phyloP scores from a whole-genome alignment of 495 filamentous ascomycete species.

The Tuber borchii region DNA sequence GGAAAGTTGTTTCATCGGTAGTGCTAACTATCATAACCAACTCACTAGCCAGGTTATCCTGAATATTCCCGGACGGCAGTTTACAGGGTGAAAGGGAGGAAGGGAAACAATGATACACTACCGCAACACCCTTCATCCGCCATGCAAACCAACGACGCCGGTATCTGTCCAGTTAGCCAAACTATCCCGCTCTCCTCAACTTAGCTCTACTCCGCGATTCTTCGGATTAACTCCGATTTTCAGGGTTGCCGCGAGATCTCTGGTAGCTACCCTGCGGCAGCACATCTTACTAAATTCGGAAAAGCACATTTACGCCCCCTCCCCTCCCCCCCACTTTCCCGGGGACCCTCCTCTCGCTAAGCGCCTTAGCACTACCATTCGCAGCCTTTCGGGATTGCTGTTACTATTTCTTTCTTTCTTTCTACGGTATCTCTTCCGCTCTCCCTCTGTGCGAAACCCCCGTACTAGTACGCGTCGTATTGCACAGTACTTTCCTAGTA shows the following conservation, averaged over 20 bases:
- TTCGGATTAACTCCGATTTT: not conserved
- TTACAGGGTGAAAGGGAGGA: not conserved
- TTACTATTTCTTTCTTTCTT: not conserved
- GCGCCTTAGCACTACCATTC: not conserved
- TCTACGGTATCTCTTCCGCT: not conserved
- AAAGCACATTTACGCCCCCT: not conserved
- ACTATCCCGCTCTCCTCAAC: not conserved
- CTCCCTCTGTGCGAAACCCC: not conserved
- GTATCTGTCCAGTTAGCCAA: not conserved
- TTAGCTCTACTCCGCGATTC: not conserved
- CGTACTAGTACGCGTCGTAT: no score
- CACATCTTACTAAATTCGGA: not conserved
- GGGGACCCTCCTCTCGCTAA: not conserved
- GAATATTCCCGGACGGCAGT: not conserved
- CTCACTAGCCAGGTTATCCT: not conserved
- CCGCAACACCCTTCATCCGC: not conserved
- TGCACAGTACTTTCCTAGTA: not conserved
- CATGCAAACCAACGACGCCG: not conserved
- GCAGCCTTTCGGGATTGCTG: not conserved
- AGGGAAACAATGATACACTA: not conserved
- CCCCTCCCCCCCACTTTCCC: not conserved
- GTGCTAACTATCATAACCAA: not conserved
- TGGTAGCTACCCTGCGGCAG: not conserved
- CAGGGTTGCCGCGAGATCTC: not conserved
- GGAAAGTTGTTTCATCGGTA: not conserved